Evolutionary conservation across 2,329 filamentous ascomycete genomes (phyloP), one percentile per base, ranked within the genome.

Genomic region (Zopfia rhizophila): DNA sequence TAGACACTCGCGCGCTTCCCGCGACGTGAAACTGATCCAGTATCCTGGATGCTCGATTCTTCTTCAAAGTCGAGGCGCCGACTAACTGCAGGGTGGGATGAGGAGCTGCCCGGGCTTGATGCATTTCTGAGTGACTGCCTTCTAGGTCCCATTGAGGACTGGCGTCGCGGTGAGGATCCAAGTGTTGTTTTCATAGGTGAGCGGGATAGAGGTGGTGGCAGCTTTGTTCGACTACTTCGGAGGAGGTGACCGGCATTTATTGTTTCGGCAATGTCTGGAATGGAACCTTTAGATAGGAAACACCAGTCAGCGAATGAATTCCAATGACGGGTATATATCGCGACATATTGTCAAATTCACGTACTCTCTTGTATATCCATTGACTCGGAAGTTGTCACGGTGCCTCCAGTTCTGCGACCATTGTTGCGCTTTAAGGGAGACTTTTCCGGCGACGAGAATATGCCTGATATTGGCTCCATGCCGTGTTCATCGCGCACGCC

Each of bases 401-500:
- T 80, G 1, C 53, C 64, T 31, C 53, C 51, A 23, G 75, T 69
- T 51, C 76, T 73, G 31, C 60, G 60, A 45, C 45, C 47, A 16
- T 38, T 24, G 14, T 45, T 56, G 38, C 53, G 56, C 56, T 59
- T 69, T 1, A 78, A 75, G n/a, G 79, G 81, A 41, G 72, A 75
- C 62, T 86, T 89, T 56, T 84, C 82, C 11, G 92, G 91, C 14
- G 92, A 96, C 7, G 92, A 97, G 72, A 96, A 96, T 56, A 97
- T 84, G 57, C 85, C 84, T 24, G 93, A 89, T 47, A 96, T 82
- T 24, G 90, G 88, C 69, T 97, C 91, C 78, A 99, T 86, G 71
- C 93, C 94, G 79, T 96, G 80, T 69, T 95, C 91, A 74, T 97
- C 93, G 74, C 91, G 88, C 50, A 86, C 78, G 39, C 90, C 90